Conservation (phyloP, 371 early-diverging fungal genomes). For the Lichtheimia hyalospora region DNA sequence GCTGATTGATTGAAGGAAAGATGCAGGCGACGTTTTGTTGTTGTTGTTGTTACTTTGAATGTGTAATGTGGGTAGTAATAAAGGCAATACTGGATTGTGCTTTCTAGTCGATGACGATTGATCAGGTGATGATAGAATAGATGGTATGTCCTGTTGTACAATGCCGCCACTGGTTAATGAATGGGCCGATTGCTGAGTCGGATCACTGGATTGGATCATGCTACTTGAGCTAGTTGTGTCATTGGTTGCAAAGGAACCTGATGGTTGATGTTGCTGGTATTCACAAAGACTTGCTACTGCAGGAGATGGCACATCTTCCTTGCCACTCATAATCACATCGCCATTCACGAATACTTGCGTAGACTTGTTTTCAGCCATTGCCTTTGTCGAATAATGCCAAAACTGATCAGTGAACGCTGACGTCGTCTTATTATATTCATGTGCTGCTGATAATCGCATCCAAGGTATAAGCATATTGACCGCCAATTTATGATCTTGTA, state of each 20-base stretch:
- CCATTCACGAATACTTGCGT: conserved; percentile 12
- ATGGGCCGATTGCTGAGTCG: conserved; percentile 2
- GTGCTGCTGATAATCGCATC: background rate
- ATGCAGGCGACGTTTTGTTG: background rate
- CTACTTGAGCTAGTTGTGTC: background rate
- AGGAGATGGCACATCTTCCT: background rate
- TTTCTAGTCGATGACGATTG: too few species aligned
- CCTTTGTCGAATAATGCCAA: conserved; percentile 8
- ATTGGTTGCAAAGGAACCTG: background rate
- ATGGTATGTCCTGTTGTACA: background rate
- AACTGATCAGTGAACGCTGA: background rate
- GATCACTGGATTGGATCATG: conserved; percentile 10
- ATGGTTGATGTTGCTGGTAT: conserved; percentile 1
- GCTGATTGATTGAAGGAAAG: background rate
- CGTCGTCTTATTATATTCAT: too few species aligned
- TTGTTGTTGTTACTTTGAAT: too few species aligned
- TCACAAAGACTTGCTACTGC: background rate
- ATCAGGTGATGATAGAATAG: too few species aligned
- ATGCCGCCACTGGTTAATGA: background rate
- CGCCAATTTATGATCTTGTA: background rate
- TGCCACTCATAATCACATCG: background rate
- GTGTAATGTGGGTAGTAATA: too few species aligned
- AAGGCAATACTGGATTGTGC: too few species aligned
- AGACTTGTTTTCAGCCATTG: conserved; percentile 4
- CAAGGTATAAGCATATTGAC: background rate